These are phyloP conservation scores for Triadica sebifera DNA, from an alignment of 345 rosid genomes.

Conservation along the genomic window DNA sequence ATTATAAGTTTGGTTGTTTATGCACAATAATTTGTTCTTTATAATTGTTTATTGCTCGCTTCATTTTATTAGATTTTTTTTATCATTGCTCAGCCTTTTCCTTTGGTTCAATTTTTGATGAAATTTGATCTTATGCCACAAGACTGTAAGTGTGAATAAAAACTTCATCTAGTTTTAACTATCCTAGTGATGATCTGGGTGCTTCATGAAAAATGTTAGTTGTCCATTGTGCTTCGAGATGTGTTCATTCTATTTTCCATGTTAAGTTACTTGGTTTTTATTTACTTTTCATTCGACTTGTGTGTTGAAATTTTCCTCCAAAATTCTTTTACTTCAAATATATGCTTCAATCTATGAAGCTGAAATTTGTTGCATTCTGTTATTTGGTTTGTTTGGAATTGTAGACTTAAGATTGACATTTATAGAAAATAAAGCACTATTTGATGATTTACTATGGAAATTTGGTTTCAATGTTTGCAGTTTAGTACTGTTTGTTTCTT, in stretches of 20 bases:
- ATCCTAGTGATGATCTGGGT: not conserved
- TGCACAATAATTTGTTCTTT: too few relatives aligned
- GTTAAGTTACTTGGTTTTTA: not conserved
- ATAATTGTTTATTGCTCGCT: too few relatives aligned
- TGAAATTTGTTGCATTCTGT: not conserved
- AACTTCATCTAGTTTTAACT: not conserved
- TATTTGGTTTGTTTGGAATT: not conserved
- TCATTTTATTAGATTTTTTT: too few relatives aligned
- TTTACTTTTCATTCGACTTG: not conserved
- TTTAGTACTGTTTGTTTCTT: not conserved
- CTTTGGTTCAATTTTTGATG: too few relatives aligned
- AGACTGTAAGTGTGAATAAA: constrained; percentile 57
- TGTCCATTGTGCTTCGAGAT: not conserved
- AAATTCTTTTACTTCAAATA: not conserved
- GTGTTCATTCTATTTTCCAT: not conserved
- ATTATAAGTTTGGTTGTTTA: too few relatives aligned
- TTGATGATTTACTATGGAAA: not conserved
- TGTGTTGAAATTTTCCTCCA: not conserved
- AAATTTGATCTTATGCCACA: constrained; percentile 83
- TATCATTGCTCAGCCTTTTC: too few relatives aligned
- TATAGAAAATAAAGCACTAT: not conserved
- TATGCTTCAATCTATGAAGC: not conserved
- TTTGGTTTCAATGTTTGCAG: not conserved
- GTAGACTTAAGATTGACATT: not conserved
- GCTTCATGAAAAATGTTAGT: not conserved